Percentiles rank a stretch among this genome's conserved stretches.
phyloP scores from a whole-genome alignment of 352 stramenopile species.

The Phytophthora citrophthora region DNA sequence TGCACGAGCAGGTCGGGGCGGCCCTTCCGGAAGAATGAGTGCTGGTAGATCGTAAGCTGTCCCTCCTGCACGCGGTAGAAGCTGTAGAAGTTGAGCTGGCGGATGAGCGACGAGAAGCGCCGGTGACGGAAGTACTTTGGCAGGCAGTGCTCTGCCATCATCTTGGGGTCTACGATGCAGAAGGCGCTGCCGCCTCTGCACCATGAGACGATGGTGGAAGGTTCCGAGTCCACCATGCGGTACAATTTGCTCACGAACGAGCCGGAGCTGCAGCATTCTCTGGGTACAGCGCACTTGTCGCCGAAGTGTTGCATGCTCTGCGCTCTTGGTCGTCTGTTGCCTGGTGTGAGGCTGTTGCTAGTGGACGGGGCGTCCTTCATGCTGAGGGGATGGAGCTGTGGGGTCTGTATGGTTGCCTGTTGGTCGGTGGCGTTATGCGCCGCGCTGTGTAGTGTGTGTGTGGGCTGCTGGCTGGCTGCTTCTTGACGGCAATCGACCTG shows the following conservation, averaged over 20 bases:
- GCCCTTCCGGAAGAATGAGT: slow-evolving; percentile 86
- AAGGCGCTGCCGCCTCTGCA: slow-evolving; percentile 91
- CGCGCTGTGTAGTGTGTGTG: background rate
- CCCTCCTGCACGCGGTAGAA: slow-evolving; percentile 91
- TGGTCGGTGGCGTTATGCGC: slow-evolving; percentile 13
- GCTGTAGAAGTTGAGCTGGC: slow-evolving; percentile 93
- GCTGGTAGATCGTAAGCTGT: slow-evolving; percentile 87
- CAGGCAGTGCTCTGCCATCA: slow-evolving; percentile 88
- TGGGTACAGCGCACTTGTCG: slow-evolving; percentile 29
- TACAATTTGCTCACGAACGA: slow-evolving; percentile 89
- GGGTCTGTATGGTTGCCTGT: slow-evolving; percentile 6
- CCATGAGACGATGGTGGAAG: slow-evolving; percentile 83
- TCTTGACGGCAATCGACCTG: slow-evolving; percentile 27
- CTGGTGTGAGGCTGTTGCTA: background rate
- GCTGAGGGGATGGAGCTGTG: slow-evolving; percentile 7
- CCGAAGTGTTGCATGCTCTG: slow-evolving; percentile 63
- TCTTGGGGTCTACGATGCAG: slow-evolving; percentile 91
- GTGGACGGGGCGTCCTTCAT: slow-evolving; percentile 38
- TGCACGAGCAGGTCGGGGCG: slow-evolving; percentile 80
- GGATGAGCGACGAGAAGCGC: slow-evolving; percentile 89
- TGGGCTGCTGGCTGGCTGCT: background rate
- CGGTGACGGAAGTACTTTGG: slow-evolving; percentile 93
- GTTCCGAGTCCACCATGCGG: slow-evolving; percentile 86
- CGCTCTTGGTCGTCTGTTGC: slow-evolving; percentile 47
- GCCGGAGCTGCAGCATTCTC: slow-evolving; percentile 69